Percentiles rank a stretch among this genome's conserved stretches.
phyloP scores from a whole-genome alignment of 352 stramenopile species.

The Pythium folliculosum region DNA sequence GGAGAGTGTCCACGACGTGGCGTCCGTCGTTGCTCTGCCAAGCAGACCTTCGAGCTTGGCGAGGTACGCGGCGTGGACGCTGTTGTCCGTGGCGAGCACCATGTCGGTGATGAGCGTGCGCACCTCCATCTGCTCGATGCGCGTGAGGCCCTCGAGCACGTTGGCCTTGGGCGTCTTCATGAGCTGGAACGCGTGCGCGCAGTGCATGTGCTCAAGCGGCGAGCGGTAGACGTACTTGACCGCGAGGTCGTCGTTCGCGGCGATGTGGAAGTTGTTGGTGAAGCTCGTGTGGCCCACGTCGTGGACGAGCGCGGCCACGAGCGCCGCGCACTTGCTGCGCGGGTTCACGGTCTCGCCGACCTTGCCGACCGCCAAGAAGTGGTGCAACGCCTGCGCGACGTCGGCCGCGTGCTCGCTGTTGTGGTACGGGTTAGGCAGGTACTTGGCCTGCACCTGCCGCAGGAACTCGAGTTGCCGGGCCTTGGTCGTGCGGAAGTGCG shows the following conservation, averaged over 20 bases:
- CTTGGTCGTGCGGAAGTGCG: conserved; percentile 67
- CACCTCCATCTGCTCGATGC: conserved; percentile 76
- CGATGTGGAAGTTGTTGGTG: conserved; percentile 90
- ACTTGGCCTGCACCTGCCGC: conserved; percentile 60
- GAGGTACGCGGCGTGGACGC: conserved; percentile 77
- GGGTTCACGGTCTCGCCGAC: conserved; percentile 57
- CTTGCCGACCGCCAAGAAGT: conserved; percentile 59
- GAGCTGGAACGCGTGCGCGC: conserved; percentile 75
- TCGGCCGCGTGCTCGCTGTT: conserved; percentile 86
- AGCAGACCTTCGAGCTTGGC: conserved; percentile 78
- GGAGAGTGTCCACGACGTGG: conserved; percentile 54
- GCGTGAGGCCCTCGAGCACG: conserved; percentile 72
- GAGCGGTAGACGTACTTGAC: conserved; percentile 83
- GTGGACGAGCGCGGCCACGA: conserved; percentile 82
- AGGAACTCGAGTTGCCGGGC: conserved; percentile 55
- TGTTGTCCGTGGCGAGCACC: conserved; percentile 89
- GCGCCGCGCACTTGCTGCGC: conserved; percentile 66
- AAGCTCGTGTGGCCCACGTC: conserved; percentile 88
- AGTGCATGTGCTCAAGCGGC: conserved; percentile 88
- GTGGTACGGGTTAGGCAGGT: conserved; percentile 82
- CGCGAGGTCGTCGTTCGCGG: conserved; percentile 75
- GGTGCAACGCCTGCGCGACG: conserved; percentile 74
- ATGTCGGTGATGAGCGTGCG: conserved; percentile 82
- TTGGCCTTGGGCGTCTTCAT: conserved; percentile 72
- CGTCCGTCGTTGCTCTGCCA: conserved; percentile 7